These are phyloP conservation scores for Saturnispora galanensis DNA, from an alignment of 805 yeast species.

Conservation along the genomic window DNA sequence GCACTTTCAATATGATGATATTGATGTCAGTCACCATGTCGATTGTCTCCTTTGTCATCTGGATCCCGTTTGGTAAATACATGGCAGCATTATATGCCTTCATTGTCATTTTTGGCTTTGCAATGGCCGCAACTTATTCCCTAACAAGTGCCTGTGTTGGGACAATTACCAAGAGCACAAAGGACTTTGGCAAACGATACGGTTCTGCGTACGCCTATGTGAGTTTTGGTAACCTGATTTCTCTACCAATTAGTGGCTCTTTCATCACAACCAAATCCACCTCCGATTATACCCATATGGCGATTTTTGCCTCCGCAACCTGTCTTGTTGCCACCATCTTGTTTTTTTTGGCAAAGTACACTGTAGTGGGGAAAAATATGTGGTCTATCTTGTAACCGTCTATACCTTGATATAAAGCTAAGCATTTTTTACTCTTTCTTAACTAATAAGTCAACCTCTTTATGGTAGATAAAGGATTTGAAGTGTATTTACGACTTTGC, in stretches of 20 bases:
- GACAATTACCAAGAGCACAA: constrained; percentile 40
- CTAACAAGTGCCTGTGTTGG: constrained; percentile 57
- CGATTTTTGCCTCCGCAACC: constrained; percentile 24
- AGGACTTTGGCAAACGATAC: constrained; percentile 57
- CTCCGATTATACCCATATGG: constrained; percentile 26
- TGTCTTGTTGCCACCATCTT: constrained; percentile 25
- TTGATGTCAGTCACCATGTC: constrained; percentile 38
- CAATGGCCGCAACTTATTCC: constrained; percentile 49
- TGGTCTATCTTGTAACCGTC: constrained; percentile 18
- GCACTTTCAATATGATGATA: constrained; percentile 44
- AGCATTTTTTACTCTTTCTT: constrained; percentile 15
- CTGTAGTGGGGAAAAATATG: constrained; percentile 34
- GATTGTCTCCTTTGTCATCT: constrained; percentile 39
- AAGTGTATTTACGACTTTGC: neutral
- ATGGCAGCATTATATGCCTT: constrained; percentile 39
- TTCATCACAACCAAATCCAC: constrained; percentile 27
- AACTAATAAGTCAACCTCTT: neutral
- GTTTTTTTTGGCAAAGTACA: constrained; percentile 36
- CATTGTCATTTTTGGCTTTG: constrained; percentile 45
- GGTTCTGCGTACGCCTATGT: constrained; percentile 58
- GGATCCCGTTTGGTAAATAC: constrained; percentile 53
- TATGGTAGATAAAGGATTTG: constrained; percentile 2
- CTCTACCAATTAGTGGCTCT: constrained; percentile 36
- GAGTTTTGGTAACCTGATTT: constrained; percentile 38
- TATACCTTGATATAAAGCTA: neutral